Base-by-base conservation (phyloP, 2,329 filamentous ascomycete species). In the Lasiodiplodia sp. region DNA sequence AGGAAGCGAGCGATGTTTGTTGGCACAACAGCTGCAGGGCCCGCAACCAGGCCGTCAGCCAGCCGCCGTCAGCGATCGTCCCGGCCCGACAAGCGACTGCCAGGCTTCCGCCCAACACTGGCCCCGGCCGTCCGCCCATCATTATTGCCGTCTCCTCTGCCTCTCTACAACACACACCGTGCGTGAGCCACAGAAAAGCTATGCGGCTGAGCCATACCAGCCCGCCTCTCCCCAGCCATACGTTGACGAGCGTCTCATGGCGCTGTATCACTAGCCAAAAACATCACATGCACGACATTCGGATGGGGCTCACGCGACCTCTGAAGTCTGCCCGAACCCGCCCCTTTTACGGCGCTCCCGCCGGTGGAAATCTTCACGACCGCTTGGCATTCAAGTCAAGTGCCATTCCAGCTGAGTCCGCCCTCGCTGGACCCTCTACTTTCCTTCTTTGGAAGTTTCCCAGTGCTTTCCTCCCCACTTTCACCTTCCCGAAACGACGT, bases 401-500 rank as follows among this genome's bases (percentile, higher is more conserved):
- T 47, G 44, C 21, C 44, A 47, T 47, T 47, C 10, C 21, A 47
- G 44, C 44, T 47, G 44, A 47, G 44, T n/a, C n/a, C 44, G 18
- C 44, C 44, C 18, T 47, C 44, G 44, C 21, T 44, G n/a, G 28
- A 11, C 8, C 18, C 31, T 53, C 60, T 25, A 25, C 14, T 52
- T 51, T 64, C 60, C 31, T 23, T 40, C 23, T 51, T 63, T 37
- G 47, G 44, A 37, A 64, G 31, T 23, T 53, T 68, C 66, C 44
- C 49, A 49, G 7, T 55, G 34, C 56, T 47, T 49, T 55, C 21
- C 55, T 34, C 44, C 37, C 25, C 23, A 44, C 52, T 58, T 16
- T 67, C 38, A 79, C 67, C 76, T 68, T 23, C 79, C 80, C 67
- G 75, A 73, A 21, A 85, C 79, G n/a, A 83, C 81, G 70, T 85